Percentiles rank a stretch among this genome's conserved stretches.
Evolutionary conservation across 75 land plant genomes (phyloP).

Genomic region (Azolla pinnata): DNA sequence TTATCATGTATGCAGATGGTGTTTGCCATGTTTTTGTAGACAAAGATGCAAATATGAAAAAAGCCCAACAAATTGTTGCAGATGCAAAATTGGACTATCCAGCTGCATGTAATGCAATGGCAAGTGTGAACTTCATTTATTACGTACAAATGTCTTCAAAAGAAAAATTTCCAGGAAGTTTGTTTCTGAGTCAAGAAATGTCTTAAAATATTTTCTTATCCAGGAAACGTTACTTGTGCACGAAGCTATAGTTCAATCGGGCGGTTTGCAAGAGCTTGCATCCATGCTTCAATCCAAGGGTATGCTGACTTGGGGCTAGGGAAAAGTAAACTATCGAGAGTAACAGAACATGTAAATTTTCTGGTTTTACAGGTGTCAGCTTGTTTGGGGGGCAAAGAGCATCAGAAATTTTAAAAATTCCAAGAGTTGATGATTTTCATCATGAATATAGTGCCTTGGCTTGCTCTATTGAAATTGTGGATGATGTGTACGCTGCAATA

Average conservation of each 20-base stretch:
- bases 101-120: conserved; percentile 99
- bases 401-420: conserved; percentile 40
- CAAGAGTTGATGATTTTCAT: conserved; percentile 50
- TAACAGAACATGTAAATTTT: too few species aligned
- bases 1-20: conserved; percentile 49
- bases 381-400: conserved; percentile 74
- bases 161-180: background rate
- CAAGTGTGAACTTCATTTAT: conserved; percentile 32
- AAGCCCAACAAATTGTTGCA: conserved; percentile 63
- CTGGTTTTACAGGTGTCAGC: conserved; percentile 55
- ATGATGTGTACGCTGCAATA: conserved; percentile 77
- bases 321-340: too few species aligned
- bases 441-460: conserved; percentile 75
- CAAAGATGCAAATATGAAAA: conserved; percentile 61
- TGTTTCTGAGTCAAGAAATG: background rate
- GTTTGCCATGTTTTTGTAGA: conserved; percentile 96
- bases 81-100: conserved; percentile 97
- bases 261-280: conserved; percentile 46
- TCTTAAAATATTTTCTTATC: background rate
- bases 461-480: conserved; percentile 85
- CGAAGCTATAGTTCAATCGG: conserved; percentile 43
- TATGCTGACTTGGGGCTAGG: conserved; percentile 10
- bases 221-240: conserved; percentile 97
- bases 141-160: background rate
- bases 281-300: conserved; percentile 57